Base-by-base conservation (phyloP, 2,329 filamentous ascomycete species). In the Exophiala phaeomuriformis region DNA sequence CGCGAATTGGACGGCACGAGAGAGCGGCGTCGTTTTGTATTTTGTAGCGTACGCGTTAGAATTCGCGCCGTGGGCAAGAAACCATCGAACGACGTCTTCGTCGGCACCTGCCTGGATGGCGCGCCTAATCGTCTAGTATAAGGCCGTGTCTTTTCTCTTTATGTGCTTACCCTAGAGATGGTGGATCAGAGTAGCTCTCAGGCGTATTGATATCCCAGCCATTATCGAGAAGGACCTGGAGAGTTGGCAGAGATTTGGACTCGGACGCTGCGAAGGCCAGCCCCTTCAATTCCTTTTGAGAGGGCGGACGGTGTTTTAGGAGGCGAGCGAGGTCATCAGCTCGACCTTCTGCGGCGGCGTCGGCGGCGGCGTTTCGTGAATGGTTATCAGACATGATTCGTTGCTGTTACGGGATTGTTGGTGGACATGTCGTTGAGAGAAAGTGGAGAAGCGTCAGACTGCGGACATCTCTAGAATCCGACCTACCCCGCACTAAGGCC, bases 1-100 rank as follows among this genome's bases (percentile, higher is more conserved):
- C 36, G 36, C 4, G 39, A 32, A 51, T 43, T 51, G 37, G 48
- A 51, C 48, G 40, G 48, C 48, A 51, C 48, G 48, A 36, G 37
- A 44, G 37, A 51, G 48, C 37, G 48, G 48, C 37, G 37, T 51
- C 28, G 10, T 10, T 43, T 32, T 44, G 10, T 51, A 35, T 36
- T 43, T 43, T 6, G 37, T 32, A n/a, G 48, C 48, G 48, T 43
- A 51, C 9, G 37, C 48, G 37, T 43, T 51, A n/a, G 48, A 39
- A 44, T 51, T 27, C 3, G 48, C 48, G 39, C 40, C 30, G 39
- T 51, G 48, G 39, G 19, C 37, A 36, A 51, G 48, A 33, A 51
- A 43, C 48, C 37, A 51, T 51, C 41, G 37, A 33, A 51, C 48
- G 48, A 51, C 37, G 27, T 44, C 39, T 33, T 51, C 48, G 9